phyloP scores from a whole-genome alignment of 768 basidiomycete genomes.

The Mycena haematopus region DNA sequence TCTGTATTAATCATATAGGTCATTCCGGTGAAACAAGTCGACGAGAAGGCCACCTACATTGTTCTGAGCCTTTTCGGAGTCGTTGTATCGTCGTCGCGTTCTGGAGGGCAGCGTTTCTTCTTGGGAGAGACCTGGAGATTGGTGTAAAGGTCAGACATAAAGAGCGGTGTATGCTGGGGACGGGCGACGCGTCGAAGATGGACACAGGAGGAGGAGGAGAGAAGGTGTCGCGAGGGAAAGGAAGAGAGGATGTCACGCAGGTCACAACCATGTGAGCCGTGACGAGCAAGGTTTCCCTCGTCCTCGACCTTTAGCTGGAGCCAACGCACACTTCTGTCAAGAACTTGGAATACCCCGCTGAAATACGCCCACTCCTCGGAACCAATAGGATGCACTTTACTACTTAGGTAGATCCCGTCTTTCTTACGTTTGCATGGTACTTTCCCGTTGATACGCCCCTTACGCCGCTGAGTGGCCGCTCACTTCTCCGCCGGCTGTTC shows the following conservation, averaged over 20 bases:
- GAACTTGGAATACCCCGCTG: too few species aligned
- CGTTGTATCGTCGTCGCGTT: conserved; percentile 60
- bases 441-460: conserved; percentile 4
- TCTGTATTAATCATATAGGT: conserved; percentile 20
- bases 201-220: conserved; percentile 14
- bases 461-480: too few species aligned
- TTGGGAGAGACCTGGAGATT: conserved; percentile 68
- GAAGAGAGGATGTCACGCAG: conserved; percentile 1
- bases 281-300: too few species aligned
- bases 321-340: too few species aligned
- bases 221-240: conserved; percentile 24
- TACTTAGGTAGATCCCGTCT: too few species aligned
- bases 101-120: conserved; percentile 67
- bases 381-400: too few species aligned
- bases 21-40: conserved; percentile 1
- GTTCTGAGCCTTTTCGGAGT: conserved; percentile 76
- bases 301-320: too few species aligned
- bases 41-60: conserved; percentile 45
- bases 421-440: conserved; percentile 2
- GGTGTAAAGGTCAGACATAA: conserved; percentile 68
- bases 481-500: conserved; percentile 10
- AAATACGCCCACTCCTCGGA: not conserved
- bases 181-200: conserved; percentile 31
- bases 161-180: conserved; percentile 9
- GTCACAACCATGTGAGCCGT: conserved; percentile 11